phyloP scores from a whole-genome alignment of 352 stramenopile genomes.

The Blastocystis sp. region DNA sequence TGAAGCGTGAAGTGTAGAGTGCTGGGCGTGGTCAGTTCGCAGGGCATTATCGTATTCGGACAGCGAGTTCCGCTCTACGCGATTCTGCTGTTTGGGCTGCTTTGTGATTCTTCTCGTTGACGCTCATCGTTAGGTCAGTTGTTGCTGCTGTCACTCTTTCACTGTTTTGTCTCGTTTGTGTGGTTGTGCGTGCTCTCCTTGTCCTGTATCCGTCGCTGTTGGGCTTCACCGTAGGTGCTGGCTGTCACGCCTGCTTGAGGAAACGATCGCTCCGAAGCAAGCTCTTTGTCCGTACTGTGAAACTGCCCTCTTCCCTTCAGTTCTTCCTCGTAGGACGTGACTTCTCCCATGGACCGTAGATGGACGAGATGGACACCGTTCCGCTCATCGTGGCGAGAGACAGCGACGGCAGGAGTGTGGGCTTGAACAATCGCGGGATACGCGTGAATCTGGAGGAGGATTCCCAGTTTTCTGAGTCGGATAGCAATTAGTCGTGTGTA shows the following conservation, averaged over 20 bases:
- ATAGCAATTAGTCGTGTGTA: constrained; percentile 26
- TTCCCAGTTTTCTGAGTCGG: background rate
- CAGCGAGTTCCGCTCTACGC: background rate
- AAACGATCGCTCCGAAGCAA: constrained; percentile 68
- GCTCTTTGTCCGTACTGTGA: background rate
- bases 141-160: constrained; percentile 38
- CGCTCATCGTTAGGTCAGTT: background rate
- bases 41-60: constrained; percentile 1
- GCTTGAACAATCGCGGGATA: constrained; percentile 11
- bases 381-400: constrained; percentile 18
- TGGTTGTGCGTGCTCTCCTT: constrained; percentile 33
- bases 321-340: constrained; percentile 11
- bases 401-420: background rate
- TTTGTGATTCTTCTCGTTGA: background rate
- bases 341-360: background rate
- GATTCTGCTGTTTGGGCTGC: background rate
- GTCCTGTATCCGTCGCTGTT: background rate
- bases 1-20: background rate
- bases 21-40: background rate
- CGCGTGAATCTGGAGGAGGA: background rate
- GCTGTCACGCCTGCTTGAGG: constrained; percentile 18
- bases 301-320: background rate
- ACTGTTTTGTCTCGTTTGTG: constrained; percentile 3
- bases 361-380: background rate
- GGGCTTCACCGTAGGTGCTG: background rate